phyloP scores from a whole-genome alignment of 495 filamentous ascomycete species.

The Elasticomyces elasticus region DNA sequence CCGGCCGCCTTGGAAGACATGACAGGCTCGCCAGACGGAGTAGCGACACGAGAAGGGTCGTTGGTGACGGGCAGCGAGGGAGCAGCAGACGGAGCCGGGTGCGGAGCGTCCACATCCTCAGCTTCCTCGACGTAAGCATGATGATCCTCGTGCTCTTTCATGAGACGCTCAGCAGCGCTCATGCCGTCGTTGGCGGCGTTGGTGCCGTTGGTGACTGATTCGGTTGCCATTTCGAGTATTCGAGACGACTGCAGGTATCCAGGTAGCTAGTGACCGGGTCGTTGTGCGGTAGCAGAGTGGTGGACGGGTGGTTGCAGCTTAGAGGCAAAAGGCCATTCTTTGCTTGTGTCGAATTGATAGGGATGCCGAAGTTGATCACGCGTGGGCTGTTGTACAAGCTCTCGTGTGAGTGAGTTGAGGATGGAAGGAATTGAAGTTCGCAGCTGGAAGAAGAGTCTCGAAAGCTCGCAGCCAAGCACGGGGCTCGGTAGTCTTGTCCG shows the following conservation, averaged over 20 bases:
- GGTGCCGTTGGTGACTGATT: constrained; percentile 31
- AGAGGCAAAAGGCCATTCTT: background rate
- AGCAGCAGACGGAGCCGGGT: constrained; percentile 37
- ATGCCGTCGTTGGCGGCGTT: constrained; percentile 26
- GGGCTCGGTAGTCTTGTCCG: no score
- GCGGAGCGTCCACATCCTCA: constrained; percentile 62
- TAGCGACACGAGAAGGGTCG: constrained; percentile 24
- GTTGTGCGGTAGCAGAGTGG: constrained; percentile 4
- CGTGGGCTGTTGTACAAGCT: background rate
- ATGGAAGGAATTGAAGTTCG: background rate
- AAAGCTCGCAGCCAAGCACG: no score
- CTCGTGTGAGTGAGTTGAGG: background rate
- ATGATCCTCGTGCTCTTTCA: constrained; percentile 63
- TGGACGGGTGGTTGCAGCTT: background rate
- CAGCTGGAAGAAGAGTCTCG: no score
- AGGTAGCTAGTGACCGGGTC: constrained; percentile 7
- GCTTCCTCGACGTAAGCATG: constrained; percentile 67
- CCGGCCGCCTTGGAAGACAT: constrained; percentile 50
- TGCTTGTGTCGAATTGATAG: background rate
- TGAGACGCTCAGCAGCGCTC: constrained; percentile 62
- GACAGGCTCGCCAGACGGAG: constrained; percentile 31
- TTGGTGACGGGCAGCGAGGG: constrained; percentile 29
- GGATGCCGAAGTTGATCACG: background rate
- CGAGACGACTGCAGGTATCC: constrained; percentile 1
- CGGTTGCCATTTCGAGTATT: constrained; percentile 15